phyloP scores from a whole-genome alignment of 2,329 filamentous ascomycete genomes.

The Aspergillus brunneoviolaceus region DNA sequence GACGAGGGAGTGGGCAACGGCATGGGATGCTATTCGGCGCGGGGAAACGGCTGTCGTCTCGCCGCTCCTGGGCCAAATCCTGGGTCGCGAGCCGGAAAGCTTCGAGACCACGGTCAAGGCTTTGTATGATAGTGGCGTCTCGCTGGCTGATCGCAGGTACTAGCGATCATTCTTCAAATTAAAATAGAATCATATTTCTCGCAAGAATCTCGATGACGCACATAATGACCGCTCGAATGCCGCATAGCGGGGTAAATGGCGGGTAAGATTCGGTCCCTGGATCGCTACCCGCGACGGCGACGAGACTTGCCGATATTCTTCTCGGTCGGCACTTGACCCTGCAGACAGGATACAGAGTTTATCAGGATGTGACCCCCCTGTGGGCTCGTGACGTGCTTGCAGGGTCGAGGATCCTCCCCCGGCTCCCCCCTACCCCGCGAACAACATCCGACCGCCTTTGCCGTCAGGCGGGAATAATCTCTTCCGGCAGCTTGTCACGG shows the following conservation, averaged over 20 bases:
- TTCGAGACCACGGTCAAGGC: constrained; percentile 39
- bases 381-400: neutral
- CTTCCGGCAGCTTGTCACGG: constrained; percentile 2
- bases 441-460: neutral
- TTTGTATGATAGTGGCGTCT: constrained; percentile 7
- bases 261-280: neutral
- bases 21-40: constrained; percentile 47
- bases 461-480: constrained; percentile 4
- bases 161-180: neutral
- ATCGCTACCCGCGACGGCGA: neutral
- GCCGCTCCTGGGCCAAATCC: constrained; percentile 37
- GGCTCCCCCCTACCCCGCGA: neutral
- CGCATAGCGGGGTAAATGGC: neutral
- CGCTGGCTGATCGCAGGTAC: neutral
- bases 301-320: neutral
- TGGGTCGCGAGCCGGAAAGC: constrained; percentile 46
- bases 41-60: constrained; percentile 49
- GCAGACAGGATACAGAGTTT: constrained; percentile 4
- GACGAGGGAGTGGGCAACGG: constrained; percentile 49
- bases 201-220: neutral
- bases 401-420: neutral
- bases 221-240: neutral
- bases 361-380: neutral
- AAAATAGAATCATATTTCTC: neutral
- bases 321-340: neutral